phyloP scores from a whole-genome alignment of 169 alveolate species.

The Pseudocohnilembus persalinus region DNA sequence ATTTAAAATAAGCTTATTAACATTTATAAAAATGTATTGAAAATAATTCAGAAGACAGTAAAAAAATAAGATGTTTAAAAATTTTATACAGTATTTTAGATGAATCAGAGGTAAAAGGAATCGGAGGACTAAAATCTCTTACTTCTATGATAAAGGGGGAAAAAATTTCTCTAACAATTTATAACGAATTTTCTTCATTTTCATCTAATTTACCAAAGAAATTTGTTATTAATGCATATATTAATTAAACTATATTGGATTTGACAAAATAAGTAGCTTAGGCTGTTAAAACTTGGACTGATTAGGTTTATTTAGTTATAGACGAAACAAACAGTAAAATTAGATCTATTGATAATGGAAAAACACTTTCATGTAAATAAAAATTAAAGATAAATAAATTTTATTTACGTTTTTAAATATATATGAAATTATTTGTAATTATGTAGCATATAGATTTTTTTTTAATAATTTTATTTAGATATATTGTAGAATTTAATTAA shows the following conservation, averaged over 20 bases:
- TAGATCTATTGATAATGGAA: not conserved
- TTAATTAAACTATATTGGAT: conserved; percentile 31
- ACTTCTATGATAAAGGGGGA: conserved; percentile 68
- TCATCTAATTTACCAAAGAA: conserved; percentile 40
- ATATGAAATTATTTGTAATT: too few species aligned
- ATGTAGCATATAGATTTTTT: too few species aligned
- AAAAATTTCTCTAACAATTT: conserved; percentile 40
- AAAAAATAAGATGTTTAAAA: conserved; percentile 47
- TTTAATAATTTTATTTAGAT: too few species aligned
- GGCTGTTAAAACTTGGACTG: conserved; percentile 66
- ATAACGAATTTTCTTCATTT: conserved; percentile 58
- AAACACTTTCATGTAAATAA: not conserved
- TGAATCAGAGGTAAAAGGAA: conserved; percentile 79
- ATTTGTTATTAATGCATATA: conserved; percentile 21
- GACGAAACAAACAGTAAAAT: not conserved
- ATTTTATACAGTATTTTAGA: conserved; percentile 55
- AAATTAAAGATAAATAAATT: too few species aligned
- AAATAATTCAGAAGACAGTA: conserved; percentile 25
- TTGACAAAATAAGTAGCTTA: conserved; percentile 50
- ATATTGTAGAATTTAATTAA: too few species aligned
- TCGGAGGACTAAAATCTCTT: conserved; percentile 78
- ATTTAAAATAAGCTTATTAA: conserved; percentile 20
- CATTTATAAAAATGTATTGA: conserved; percentile 18
- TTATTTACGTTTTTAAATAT: too few species aligned
- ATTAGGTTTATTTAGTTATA: not conserved